Evolutionary conservation across 2,329 filamentous ascomycete genomes (phyloP), one percentile per base, ranked within the genome.

Genomic region (Rosellinia necatrix): DNA sequence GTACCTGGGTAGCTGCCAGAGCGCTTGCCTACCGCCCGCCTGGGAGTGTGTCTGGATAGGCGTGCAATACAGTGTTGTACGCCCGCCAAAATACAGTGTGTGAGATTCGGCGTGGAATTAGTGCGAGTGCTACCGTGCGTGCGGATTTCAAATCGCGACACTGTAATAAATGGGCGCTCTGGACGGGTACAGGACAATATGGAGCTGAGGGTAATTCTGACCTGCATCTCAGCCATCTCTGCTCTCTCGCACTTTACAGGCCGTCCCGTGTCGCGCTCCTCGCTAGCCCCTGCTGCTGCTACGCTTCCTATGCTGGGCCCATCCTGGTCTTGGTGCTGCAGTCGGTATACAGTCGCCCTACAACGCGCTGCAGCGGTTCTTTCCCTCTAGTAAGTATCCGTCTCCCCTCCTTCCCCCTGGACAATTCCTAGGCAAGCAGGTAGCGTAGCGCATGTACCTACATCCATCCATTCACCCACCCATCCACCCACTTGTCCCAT

Each of bases 211-310:
- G 34, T 43, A 60, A 54, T 58, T 60, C 57, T 60, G 53, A 52
- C 56, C 55, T 59, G 58, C 58, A 61, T 56, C 52, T 59, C 59
- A 55, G 54, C 59, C 49, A 54, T 56, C 49, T 50, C 42, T 59
- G 49, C 43, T 56, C 58, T 59, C 53, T 63, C 47, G 58, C 60
- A 43, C 59, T 44, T 61, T 58, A 63, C 53, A 60, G 61, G 61
- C 51, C 47, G 56, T 60, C 43, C 52, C 59, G 57, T 58, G 59
- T 61, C 61, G 61, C 59, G 58, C 53, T 61, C 44, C 37, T 52
- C 48, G 46, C 46, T 50, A 56, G 58, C 58, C 55, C 51, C 58
- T 56, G 53, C 55, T 53, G 37, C 47, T 53, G 25, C 43, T 34
- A 49, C 46, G 49, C 57, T 53, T 44, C 38, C 22, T 53, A 47